A percentile compares a stretch with the other conserved stretches of the same genome.
Conservation (phyloP, 352 stramenopile genomes). For the Phytophthora cajani region DNA sequence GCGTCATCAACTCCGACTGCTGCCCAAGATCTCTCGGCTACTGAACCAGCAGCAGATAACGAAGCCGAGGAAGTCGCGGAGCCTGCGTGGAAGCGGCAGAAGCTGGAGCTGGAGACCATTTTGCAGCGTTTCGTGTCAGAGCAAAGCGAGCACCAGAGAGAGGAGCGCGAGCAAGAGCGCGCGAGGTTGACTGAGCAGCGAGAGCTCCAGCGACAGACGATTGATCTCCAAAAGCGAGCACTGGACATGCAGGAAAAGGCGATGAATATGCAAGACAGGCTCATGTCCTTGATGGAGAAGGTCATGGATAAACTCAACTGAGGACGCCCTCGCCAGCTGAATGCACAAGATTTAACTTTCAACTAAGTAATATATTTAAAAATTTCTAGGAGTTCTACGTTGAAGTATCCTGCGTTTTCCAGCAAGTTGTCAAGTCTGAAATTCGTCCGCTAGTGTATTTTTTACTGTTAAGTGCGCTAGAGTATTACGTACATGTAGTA, state of each 20-base stretch:
- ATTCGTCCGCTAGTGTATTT: no score
- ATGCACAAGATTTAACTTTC: neutral
- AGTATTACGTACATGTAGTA: neutral
- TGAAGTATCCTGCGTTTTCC: no score
- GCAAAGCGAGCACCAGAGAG: constrained; percentile 22
- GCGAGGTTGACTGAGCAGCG: constrained; percentile 19
- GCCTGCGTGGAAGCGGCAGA: constrained; percentile 25
- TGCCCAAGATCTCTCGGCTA: neutral
- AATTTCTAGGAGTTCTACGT: no score
- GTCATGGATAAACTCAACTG: constrained; percentile 36
- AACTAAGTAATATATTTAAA: neutral
- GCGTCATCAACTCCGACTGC: neutral
- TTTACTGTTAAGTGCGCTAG: neutral
- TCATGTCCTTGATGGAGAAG: constrained; percentile 39
- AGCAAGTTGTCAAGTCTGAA: no score
- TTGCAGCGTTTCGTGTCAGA: constrained; percentile 24
- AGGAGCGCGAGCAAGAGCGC: constrained; percentile 18
- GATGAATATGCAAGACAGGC: constrained; percentile 32
- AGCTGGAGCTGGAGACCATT: constrained; percentile 20
- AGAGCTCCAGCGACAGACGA: constrained; percentile 29
- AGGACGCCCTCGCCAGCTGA: neutral
- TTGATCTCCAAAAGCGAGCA: constrained; percentile 28
- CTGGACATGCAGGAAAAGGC: constrained; percentile 38
- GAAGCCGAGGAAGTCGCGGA: neutral
- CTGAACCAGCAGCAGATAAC: neutral